phyloP scores from a whole-genome alignment of 192 early-diverging fungal genomes.

The Gonapodya prolifera region DNA sequence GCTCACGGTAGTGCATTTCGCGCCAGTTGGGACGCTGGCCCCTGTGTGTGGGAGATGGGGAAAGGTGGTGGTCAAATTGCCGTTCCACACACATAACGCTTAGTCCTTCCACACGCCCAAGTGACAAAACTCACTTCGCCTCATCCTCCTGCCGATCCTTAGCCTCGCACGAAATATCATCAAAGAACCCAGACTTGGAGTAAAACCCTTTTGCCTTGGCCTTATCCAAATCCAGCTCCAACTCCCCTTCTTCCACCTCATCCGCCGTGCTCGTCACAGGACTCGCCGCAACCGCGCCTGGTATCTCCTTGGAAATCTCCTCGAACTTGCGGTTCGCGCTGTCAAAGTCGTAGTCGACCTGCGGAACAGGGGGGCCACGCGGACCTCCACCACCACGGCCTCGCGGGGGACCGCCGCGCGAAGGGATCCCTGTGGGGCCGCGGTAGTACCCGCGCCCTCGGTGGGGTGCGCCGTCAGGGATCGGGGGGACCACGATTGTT shows the following conservation, averaged over 20 bases:
- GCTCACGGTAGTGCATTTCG: slow-evolving; percentile 70
- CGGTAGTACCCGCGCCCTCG: slow-evolving; percentile 18
- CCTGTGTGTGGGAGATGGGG: too few species aligned
- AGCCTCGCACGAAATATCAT: slow-evolving; percentile 93
- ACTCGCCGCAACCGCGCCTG: too few species aligned
- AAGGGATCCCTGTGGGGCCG: slow-evolving; percentile 18
- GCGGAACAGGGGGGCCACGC: slow-evolving; percentile 35
- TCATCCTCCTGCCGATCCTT: slow-evolving; percentile 62
- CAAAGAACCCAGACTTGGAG: slow-evolving; percentile 83
- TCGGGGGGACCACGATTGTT: slow-evolving; percentile 7
- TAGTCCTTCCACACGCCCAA: neutral
- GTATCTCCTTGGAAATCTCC: slow-evolving; percentile 64
- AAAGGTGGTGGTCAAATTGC: neutral
- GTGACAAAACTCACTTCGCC: slow-evolving; percentile 1
- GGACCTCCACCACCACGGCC: neutral
- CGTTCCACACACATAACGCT: neutral
- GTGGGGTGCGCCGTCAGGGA: slow-evolving; percentile 10
- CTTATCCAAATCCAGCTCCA: slow-evolving; percentile 34
- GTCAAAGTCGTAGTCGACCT: slow-evolving; percentile 92
- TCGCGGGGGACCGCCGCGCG: slow-evolving; percentile 5
- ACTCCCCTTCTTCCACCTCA: slow-evolving; percentile 20
- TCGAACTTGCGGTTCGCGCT: slow-evolving; percentile 88
- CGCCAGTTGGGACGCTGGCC: slow-evolving; percentile 41
- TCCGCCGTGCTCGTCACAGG: slow-evolving; percentile 15
- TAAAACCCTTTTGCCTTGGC: slow-evolving; percentile 51